Base-by-base conservation (phyloP, 2,329 filamentous ascomycete species). In the Scedosporium dehoogii region DNA sequence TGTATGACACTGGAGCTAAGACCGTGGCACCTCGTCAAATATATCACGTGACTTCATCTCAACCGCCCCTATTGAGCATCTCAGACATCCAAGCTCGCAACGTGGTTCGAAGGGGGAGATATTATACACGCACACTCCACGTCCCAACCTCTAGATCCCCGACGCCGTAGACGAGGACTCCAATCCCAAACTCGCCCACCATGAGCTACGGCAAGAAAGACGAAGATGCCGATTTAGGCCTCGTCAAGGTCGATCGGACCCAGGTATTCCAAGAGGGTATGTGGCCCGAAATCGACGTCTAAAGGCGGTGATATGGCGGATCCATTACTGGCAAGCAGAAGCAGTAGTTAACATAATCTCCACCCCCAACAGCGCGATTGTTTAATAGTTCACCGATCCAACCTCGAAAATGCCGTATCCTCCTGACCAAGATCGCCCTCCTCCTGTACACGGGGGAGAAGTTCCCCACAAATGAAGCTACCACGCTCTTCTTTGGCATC, bases 181-280 rank as follows among this genome's bases (percentile, higher is more conserved):
- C 21, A 18, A 46, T 42, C 53, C 29, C 55, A 59, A 10, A 71
- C 69, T 70, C 71, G 77, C 78, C 78, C 79, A 86, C 69, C 73
- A 96, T 96, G 92, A 94, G 89, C 79, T 96, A 94, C 85, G 88
- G 93, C 82, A 99, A 99, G 82, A 97, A 96, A 83, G 93, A 99
- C 78, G 94, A 97, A 84, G 94, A 99, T 81, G 91, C 88, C 73
- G 93, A 97, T 75, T 85, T 88, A 75, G 88, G 90, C 73, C 85
- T 97, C 81, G 89, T 97, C 82, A 96, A 93, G 84, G 91, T 97
- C 72, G 94, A 99, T 80, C 89, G 96, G 72, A 97, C 93, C 63
- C 92, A 93, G 70, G 94, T 99, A 68, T 97, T 97, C 77, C 94
- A 97, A 81, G 94, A 99, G 88, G 94, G 94, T 97, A 78, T 73